These are phyloP conservation scores for Colletotrichum orbiculare DNA, from an alignment of 2,329 filamentous ascomycete species.

Conservation along the genomic window DNA sequence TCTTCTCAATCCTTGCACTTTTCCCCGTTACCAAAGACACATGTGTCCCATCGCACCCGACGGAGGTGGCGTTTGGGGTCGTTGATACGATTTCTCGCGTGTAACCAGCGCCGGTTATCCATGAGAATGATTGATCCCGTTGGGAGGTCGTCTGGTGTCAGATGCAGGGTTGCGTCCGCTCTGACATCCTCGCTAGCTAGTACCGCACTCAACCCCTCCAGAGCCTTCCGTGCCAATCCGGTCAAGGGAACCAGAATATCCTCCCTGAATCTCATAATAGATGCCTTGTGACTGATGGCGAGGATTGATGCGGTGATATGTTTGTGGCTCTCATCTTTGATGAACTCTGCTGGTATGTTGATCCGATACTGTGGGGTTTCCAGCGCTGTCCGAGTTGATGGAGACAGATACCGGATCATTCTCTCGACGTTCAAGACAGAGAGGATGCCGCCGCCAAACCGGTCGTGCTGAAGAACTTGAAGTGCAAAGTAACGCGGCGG, in stretches of 20 bases:
- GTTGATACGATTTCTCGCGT: constrained; percentile 45
- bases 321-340: constrained; percentile 41
- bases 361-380: constrained; percentile 46
- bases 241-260: constrained; percentile 47
- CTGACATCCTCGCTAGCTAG: constrained; percentile 36
- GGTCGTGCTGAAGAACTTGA: constrained; percentile 54
- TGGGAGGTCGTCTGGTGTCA: constrained; percentile 43
- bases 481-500: constrained; percentile 54
- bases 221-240: constrained; percentile 37
- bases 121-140: constrained; percentile 45
- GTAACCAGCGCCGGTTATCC: constrained; percentile 50
- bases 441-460: constrained; percentile 52
- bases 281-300: constrained; percentile 8
- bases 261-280: constrained; percentile 45
- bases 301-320: constrained; percentile 42
- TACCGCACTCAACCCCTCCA: constrained; percentile 41
- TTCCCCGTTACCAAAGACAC: constrained; percentile 38
- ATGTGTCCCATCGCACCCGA: constrained; percentile 48
- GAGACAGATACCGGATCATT: constrained; percentile 42
- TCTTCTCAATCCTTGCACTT: too few species aligned
- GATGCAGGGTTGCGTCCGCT: constrained; percentile 39
- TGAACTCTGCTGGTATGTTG: constrained; percentile 47
- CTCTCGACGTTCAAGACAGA: constrained; percentile 49
- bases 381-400: constrained; percentile 39
- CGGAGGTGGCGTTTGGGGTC: constrained; percentile 49